A percentile compares a stretch with the other conserved stretches of the same genome.
phyloP scores from a whole-genome alignment of 768 basidiomycete genomes.

The Leucogyrophana mollusca region DNA sequence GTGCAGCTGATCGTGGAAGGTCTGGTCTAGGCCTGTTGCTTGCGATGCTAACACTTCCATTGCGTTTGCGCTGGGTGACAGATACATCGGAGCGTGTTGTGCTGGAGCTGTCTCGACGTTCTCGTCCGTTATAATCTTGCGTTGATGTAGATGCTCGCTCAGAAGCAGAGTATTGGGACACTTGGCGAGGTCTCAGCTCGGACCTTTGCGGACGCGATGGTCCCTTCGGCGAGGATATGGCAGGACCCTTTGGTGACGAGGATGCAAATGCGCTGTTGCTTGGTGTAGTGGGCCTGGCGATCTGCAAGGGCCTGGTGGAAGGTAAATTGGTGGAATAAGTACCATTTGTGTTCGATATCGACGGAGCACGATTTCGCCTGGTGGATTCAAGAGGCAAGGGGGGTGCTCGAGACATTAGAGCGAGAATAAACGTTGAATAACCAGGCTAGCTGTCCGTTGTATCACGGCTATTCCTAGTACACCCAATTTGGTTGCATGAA shows the following conservation, averaged over 20 bases:
- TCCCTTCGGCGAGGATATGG: constrained; percentile 43
- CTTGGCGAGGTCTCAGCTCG: constrained; percentile 54
- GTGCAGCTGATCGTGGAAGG: constrained; percentile 8
- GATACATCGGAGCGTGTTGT: constrained; percentile 48
- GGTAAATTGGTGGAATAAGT: constrained; percentile 36
- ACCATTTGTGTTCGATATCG: constrained; percentile 39
- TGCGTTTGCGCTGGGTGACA: constrained; percentile 29
- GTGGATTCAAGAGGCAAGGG: constrained; percentile 44
- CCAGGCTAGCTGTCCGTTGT: too few relatives aligned
- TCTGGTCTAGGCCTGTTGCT: constrained; percentile 16
- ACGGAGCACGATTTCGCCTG: constrained; percentile 48
- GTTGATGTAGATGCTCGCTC: constrained; percentile 46
- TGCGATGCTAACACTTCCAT: constrained; percentile 19
- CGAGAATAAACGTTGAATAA: neutral
- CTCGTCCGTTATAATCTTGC: constrained; percentile 24
- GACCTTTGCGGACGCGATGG: constrained; percentile 69
- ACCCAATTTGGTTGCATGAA: too few relatives aligned
- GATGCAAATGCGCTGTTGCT: constrained; percentile 38
- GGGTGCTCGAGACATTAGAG: constrained; percentile 56
- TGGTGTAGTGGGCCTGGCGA: constrained; percentile 57
- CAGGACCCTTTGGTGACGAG: constrained; percentile 36
- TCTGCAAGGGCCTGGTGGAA: constrained; percentile 57
- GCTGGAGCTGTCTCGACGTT: constrained; percentile 50
- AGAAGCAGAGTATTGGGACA: constrained; percentile 51
- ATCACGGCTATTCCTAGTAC: too few relatives aligned